Evolutionary conservation across 2,329 filamentous ascomycete species (phyloP), one percentile per base, ranked within the genome.

Genomic region (Colletotrichum noveboracense): DNA sequence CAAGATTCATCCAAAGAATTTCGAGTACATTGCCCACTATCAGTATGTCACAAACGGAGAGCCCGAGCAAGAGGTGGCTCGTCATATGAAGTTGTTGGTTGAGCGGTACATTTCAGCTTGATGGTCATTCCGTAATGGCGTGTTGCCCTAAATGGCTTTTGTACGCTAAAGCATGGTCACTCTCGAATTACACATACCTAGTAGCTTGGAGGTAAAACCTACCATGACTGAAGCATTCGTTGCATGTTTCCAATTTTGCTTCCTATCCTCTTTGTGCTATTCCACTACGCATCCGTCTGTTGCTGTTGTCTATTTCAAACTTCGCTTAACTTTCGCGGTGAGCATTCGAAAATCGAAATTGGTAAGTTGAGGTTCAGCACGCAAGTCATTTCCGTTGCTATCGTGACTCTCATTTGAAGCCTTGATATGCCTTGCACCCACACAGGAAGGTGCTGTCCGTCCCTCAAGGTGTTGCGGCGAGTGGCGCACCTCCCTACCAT

Each of bases 321-420:
- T 24, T 52, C 0, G 10, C 43, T 21, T 3, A 0, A 52, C 0
- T 21, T 21, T 24, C 6, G 43, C 43, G 0, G 0, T 12, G 3
- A 6, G 43, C n/a, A 0, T 7, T 52, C 6, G 3, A 52, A 24
- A 21, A 0, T 52, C 10, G 43, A 24, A 52, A 52, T 0, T 13
- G 43, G n/a, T 0, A 21, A 52, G 6, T 21, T 1, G n/a, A 48
- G 38, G 5, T 48, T 48, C 38, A 48, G 0, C 38, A 48, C 18
- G 9, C n/a, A 21, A 52, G n/a, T 21, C 43, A 18, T 52, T n/a
- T 21, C 43, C 0, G 43, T 21, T 0, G 10, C 43, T 52, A 21
- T 52, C 0, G 0, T 21, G 12, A 52, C 2, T 21, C 43, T 24
- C 0, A 21, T 52, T 12, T 0, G n/a, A 52, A 21, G 5, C n/a